A percentile compares a stretch with the other conserved stretches of the same genome.
phyloP scores from a whole-genome alignment of 1,284 basidiomycete species.

The Rhodotorula sp. region DNA sequence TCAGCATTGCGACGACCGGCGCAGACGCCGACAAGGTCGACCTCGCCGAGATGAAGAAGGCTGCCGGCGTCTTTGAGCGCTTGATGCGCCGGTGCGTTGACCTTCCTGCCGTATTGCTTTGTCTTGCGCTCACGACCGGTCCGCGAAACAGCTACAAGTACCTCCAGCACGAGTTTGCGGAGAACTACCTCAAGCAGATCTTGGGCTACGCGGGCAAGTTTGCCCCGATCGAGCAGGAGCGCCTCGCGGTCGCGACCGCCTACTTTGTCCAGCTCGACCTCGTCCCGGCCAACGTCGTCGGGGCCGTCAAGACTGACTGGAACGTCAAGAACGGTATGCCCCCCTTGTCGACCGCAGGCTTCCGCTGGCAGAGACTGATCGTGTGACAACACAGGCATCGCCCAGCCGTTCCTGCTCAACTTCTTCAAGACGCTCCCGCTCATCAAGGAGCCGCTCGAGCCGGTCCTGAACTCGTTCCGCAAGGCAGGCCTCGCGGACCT shows the following conservation, averaged over 20 bases:
- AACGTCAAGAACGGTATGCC: slow-evolving; percentile 82
- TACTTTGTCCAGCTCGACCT: slow-evolving; percentile 80
- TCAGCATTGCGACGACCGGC: slow-evolving; percentile 6
- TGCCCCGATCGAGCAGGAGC: slow-evolving; percentile 59
- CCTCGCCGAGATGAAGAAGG: slow-evolving; percentile 75
- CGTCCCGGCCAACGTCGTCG: slow-evolving; percentile 69
- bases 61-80: slow-evolving; percentile 90
- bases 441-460: slow-evolving; percentile 34
- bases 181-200: slow-evolving; percentile 74
- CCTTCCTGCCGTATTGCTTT: no score
- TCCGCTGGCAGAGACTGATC: background rate
- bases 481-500: slow-evolving; percentile 83
- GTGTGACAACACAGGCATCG: slow-evolving; percentile 53
- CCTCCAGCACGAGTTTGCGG: slow-evolving; percentile 92
- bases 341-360: slow-evolving; percentile 3
- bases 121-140: background rate
- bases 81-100: slow-evolving; percentile 77
- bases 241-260: slow-evolving; percentile 77
- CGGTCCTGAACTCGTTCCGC: slow-evolving; percentile 73
- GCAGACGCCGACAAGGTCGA: slow-evolving; percentile 53
- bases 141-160: slow-evolving; percentile 83
- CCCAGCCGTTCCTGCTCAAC: slow-evolving; percentile 70
- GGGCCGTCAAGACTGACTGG: slow-evolving; percentile 86
- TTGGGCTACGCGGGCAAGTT: slow-evolving; percentile 65
- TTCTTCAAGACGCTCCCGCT: slow-evolving; percentile 78